phyloP scores from a whole-genome alignment of 2,329 filamentous ascomycete species.

The Diplocarpon rosae region DNA sequence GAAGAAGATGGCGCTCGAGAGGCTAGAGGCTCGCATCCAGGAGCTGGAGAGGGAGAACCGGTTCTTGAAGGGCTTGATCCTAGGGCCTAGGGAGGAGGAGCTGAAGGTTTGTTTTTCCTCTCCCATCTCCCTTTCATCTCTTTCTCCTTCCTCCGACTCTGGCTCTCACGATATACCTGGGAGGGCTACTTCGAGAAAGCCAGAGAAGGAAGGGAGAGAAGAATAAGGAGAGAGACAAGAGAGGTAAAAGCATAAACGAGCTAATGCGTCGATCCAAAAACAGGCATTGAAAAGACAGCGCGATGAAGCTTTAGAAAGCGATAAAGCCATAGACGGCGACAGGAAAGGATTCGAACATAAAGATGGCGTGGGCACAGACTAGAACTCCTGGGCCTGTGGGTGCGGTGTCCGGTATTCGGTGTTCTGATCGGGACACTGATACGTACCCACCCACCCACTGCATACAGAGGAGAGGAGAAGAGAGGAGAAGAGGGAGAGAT shows the following conservation, averaged over 20 bases:
- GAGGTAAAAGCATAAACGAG: background rate
- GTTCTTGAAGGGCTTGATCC: conserved; percentile 67
- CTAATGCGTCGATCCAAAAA: background rate
- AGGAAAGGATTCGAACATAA: conserved; percentile 2
- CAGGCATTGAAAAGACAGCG: conserved; percentile 3
- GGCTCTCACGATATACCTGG: too few species aligned
- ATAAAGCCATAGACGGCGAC: background rate
- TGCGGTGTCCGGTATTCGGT: too few species aligned
- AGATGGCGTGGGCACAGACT: conserved; percentile 5
- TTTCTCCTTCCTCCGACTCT: too few species aligned
- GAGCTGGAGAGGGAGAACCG: conserved; percentile 72
- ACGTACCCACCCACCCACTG: too few species aligned
- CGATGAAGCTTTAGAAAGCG: background rate
- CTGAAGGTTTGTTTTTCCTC: conserved; percentile 25
- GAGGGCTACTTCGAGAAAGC: too few species aligned
- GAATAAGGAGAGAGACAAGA: conserved; percentile 22
- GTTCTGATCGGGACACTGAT: too few species aligned
- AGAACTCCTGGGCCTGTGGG: background rate
- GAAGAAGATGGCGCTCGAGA: conserved; percentile 63
- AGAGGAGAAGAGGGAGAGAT: background rate
- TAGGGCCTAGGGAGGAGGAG: conserved; percentile 58
- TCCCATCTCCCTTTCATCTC: too few species aligned
- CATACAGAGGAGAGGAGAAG: background rate
- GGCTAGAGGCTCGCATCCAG: conserved; percentile 59
- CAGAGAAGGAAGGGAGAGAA: conserved; percentile 20